phyloP scores from a whole-genome alignment of 371 early-diverging fungal genomes.

The Vittaforma corneae region DNA sequence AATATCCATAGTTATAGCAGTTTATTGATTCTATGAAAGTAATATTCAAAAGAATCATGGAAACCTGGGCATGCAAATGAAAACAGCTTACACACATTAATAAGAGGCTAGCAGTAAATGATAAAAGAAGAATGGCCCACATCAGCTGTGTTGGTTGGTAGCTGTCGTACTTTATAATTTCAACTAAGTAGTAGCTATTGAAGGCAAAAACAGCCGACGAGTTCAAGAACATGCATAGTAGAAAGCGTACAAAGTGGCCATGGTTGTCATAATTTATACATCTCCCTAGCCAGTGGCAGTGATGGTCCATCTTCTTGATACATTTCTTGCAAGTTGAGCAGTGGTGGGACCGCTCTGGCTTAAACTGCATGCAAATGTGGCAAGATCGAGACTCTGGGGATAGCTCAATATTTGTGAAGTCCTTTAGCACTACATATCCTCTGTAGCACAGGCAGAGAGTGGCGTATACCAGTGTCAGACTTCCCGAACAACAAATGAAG shows the following conservation, averaged over 20 bases:
- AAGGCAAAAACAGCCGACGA: not conserved
- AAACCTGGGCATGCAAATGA: conserved; percentile 32
- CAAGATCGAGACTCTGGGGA: conserved; percentile 50
- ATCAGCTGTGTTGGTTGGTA: not conserved
- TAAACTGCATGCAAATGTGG: conserved; percentile 62
- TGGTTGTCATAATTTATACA: conserved; percentile 73
- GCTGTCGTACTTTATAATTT: not conserved
- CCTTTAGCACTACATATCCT: conserved; percentile 3
- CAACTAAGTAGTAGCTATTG: not conserved
- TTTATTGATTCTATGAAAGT: conserved; percentile 48
- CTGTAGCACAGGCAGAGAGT: conserved; percentile 5
- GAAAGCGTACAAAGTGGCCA: conserved; percentile 59
- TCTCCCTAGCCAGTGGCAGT: conserved; percentile 89
- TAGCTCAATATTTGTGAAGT: not conserved
- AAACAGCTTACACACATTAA: conserved; percentile 8
- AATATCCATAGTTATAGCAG: not conserved
- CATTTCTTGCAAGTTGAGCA: conserved; percentile 86
- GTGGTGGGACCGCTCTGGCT: conserved; percentile 87
- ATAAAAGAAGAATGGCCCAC: not conserved
- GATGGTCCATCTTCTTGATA: conserved; percentile 92
- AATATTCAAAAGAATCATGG: conserved; percentile 21
- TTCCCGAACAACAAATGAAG: not conserved
- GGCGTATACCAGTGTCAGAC: conserved; percentile 7
- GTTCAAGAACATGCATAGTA: conserved; percentile 32
- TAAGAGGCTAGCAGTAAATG: not conserved